phyloP scores from a whole-genome alignment of 1,139 yeast species.

The Saccharomyces hybrid region DNA sequence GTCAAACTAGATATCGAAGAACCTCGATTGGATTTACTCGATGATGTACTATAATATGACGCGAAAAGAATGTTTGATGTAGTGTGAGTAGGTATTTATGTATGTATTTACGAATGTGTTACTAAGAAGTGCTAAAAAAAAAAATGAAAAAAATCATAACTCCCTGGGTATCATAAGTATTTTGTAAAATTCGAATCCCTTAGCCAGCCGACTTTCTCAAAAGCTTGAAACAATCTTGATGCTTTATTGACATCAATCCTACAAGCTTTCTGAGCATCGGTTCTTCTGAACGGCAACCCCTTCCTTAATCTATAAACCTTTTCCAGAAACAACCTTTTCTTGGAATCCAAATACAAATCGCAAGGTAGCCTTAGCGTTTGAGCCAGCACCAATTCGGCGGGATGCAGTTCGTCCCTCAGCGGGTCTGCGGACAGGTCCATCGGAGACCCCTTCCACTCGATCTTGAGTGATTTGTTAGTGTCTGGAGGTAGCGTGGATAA shows the following conservation, averaged over 20 bases:
- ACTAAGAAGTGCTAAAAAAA: neutral
- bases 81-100: neutral
- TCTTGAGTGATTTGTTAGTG: constrained; percentile 62
- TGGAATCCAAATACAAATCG: constrained; percentile 81
- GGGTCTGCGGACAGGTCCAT: constrained; percentile 84
- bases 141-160: constrained; percentile 15
- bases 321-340: constrained; percentile 81
- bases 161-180: constrained; percentile 30
- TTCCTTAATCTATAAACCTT: constrained; percentile 70
- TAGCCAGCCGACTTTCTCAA: constrained; percentile 93
- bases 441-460: constrained; percentile 98
- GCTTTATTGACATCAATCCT: constrained; percentile 96
- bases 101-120: neutral
- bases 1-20: neutral
- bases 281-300: constrained; percentile 84
- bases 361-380: constrained; percentile 84
- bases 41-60: neutral
- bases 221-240: constrained; percentile 82
- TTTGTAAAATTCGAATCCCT: constrained; percentile 64
- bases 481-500: constrained; percentile 54
- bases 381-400: constrained; percentile 85
- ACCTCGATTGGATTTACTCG: neutral
- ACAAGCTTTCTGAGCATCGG: constrained; percentile 96
- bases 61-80: neutral
- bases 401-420: constrained; percentile 62